These are phyloP conservation scores for Phaeosphaeria sp. DNA, from an alignment of 2,329 filamentous ascomycete genomes.

Conservation along the genomic window DNA sequence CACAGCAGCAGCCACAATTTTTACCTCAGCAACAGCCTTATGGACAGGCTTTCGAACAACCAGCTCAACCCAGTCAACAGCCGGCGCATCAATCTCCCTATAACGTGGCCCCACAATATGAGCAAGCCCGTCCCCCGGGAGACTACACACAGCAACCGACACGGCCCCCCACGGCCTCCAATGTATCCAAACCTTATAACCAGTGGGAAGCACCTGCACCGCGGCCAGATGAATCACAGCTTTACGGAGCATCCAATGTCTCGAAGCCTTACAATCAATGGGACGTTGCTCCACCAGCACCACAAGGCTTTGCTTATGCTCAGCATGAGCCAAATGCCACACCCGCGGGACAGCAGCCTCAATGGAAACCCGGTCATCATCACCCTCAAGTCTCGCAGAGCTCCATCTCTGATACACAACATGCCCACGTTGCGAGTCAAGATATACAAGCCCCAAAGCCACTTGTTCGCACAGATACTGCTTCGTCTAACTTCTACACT, in stretches of 20 bases:
- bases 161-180: slow-evolving; percentile 3
- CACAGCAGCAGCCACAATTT: slow-evolving; percentile 6
- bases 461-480: slow-evolving; percentile 28
- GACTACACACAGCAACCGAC: slow-evolving; percentile 22
- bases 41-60: slow-evolving; percentile 13
- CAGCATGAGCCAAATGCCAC: slow-evolving; percentile 11
- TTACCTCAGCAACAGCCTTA: slow-evolving; percentile 19
- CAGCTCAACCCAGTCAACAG: slow-evolving; percentile 24
- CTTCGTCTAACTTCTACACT: slow-evolving; percentile 31
- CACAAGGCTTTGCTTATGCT: slow-evolving; percentile 13
- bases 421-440: slow-evolving; percentile 22
- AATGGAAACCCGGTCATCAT: slow-evolving; percentile 33
- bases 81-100: slow-evolving; percentile 8
- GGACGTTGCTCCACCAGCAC: slow-evolving; percentile 19
- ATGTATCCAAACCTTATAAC: slow-evolving; percentile 8
- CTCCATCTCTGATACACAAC: slow-evolving; percentile 22
- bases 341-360: slow-evolving; percentile 20
- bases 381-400: slow-evolving; percentile 30
- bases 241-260: slow-evolving; percentile 5
- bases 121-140: slow-evolving; percentile 9
- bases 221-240: background rate
- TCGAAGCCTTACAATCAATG: slow-evolving; percentile 17
- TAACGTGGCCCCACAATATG: slow-evolving; percentile 11
- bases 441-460: slow-evolving; percentile 38
- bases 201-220: slow-evolving; percentile 2